A percentile compares a stretch with the other conserved stretches of the same genome.
These are phyloP conservation scores for Aleurites moluccanus DNA, from an alignment of 441 rosid species.

Conservation along the genomic window DNA sequence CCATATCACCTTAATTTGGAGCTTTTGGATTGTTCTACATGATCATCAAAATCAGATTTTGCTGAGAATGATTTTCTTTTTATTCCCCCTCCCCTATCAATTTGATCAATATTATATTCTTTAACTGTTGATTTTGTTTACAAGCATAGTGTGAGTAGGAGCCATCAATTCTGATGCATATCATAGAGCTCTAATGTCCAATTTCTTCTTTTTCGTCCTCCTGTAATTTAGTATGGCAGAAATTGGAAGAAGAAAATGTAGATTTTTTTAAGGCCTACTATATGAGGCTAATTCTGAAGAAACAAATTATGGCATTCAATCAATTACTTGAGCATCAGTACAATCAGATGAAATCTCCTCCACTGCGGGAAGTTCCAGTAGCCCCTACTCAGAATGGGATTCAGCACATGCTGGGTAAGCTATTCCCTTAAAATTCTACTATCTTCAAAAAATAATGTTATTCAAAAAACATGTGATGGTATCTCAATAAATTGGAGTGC, in stretches of 20 bases:
- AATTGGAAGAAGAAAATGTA: slow-evolving; percentile 30
- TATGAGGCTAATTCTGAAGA: slow-evolving; percentile 28
- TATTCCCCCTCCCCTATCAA: not conserved
- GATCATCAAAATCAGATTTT: not conserved
- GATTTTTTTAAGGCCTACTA: slow-evolving; percentile 36
- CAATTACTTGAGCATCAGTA: slow-evolving; percentile 34
- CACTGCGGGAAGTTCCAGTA: slow-evolving; percentile 3
- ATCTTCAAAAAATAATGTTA: not conserved
- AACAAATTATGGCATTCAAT: slow-evolving; percentile 31
- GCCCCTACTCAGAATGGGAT: slow-evolving; percentile 27
- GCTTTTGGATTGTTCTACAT: not conserved
- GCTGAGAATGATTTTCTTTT: not conserved
- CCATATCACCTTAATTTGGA: not conserved
- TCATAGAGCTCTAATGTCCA: not conserved
- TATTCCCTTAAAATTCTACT: not conserved
- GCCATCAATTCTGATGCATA: not conserved
- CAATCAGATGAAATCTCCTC: slow-evolving; percentile 18
- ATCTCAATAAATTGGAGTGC: not conserved
- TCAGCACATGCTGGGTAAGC: slow-evolving; percentile 28
- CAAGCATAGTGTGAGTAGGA: not conserved
- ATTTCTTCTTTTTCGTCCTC: not conserved
- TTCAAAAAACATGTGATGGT: not conserved
- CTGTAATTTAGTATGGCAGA: slow-evolving; percentile 35
- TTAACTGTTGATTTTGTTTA: not conserved
- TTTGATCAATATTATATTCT: not conserved